phyloP scores from a whole-genome alignment of 2,329 filamentous ascomycete species.

The Bretziella fagacearum region DNA sequence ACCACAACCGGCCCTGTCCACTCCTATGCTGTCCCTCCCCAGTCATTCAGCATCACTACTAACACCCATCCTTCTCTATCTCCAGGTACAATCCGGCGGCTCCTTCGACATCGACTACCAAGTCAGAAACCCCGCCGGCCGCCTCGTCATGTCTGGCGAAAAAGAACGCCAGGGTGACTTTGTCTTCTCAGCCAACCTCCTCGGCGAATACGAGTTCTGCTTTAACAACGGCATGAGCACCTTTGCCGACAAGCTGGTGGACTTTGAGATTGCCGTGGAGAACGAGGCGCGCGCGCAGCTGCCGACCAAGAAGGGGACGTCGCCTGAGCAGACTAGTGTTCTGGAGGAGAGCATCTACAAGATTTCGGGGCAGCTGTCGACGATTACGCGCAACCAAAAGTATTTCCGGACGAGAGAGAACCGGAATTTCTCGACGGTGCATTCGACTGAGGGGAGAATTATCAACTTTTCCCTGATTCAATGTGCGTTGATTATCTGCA shows the following conservation, averaged over 20 bases:
- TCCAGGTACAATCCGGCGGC: conserved; percentile 88
- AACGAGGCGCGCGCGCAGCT: conserved; percentile 70
- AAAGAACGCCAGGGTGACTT: conserved; percentile 96
- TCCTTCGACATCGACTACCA: conserved; percentile 94
- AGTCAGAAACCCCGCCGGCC: conserved; percentile 66
- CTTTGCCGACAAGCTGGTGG: conserved; percentile 91
- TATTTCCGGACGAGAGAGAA: conserved; percentile 99
- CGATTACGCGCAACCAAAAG: conserved; percentile 92
- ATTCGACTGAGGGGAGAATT: conserved; percentile 87
- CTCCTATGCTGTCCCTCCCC: no score
- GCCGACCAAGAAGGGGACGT: conserved; percentile 74
- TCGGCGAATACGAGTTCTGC: conserved; percentile 90
- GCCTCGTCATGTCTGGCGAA: conserved; percentile 64
- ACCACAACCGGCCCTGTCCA: no score
- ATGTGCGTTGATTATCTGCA: conserved; percentile 75
- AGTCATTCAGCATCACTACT: neutral
- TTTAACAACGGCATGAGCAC: conserved; percentile 98
- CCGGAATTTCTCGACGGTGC: conserved; percentile 93
- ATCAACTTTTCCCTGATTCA: conserved; percentile 96
- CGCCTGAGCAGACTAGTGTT: conserved; percentile 71
- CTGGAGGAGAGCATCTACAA: conserved; percentile 94
- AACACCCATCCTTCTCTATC: neutral
- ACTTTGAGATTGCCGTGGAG: conserved; percentile 94
- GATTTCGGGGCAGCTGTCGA: conserved; percentile 80
- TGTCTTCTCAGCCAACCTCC: conserved; percentile 80